Percentiles rank a stretch among this genome's conserved stretches.
These are phyloP conservation scores for Suhomyces pyralidae DNA, from an alignment of 805 yeast genomes.

Conservation along the genomic window DNA sequence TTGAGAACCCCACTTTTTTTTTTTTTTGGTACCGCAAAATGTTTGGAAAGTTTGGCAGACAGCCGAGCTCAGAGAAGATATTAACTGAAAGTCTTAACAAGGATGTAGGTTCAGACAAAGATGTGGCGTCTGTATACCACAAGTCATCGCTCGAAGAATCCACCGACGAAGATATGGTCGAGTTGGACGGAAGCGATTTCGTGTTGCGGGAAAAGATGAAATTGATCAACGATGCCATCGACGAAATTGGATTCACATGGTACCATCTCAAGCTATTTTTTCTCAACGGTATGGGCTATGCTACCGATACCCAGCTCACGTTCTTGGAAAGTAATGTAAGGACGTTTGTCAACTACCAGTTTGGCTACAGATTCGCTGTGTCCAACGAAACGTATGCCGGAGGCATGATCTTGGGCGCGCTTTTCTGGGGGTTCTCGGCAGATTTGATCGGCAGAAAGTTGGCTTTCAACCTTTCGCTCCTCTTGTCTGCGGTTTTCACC, in stretches of 20 bases:
- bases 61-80: neutral
- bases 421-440: conserved; percentile 55
- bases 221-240: conserved; percentile 29
- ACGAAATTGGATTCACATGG: conserved; percentile 48
- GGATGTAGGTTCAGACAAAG: conserved; percentile 1
- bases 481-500: conserved; percentile 49
- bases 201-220: conserved; percentile 24
- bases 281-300: conserved; percentile 37
- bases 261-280: conserved; percentile 34
- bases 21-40: neutral
- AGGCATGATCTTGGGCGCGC: conserved; percentile 51
- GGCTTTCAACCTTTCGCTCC: conserved; percentile 35
- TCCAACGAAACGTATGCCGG: conserved; percentile 31
- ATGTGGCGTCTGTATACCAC: conserved; percentile 1
- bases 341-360: conserved; percentile 47
- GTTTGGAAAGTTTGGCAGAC: neutral
- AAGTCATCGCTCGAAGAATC: conserved; percentile 7
- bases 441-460: conserved; percentile 23
- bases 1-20: neutral
- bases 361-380: conserved; percentile 41
- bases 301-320: conserved; percentile 47
- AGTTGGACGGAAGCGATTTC: conserved; percentile 12
- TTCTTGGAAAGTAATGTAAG: conserved; percentile 47
- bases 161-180: conserved; percentile 13
- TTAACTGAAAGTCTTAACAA: neutral